Conservation (phyloP, 2,329 filamentous ascomycete species). For the Fusarium coicis region DNA sequence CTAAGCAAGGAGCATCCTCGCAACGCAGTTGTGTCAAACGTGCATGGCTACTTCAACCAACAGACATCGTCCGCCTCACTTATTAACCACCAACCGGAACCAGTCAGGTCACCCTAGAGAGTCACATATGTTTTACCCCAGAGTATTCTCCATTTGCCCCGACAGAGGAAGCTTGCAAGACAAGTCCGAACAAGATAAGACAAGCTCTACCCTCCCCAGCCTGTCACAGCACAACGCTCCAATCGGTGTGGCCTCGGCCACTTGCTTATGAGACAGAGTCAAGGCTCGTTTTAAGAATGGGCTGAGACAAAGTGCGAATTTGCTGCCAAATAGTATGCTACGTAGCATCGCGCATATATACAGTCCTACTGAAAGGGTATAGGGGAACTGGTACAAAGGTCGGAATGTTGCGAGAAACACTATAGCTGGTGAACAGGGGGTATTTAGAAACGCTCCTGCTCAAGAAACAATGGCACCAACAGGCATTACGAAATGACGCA, state of each 20-base stretch:
- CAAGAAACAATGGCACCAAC: neutral
- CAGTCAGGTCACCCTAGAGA: conserved; percentile 3
- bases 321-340: conserved; percentile 7
- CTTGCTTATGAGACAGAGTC: neutral
- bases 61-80: neutral
- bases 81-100: neutral
- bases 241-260: conserved; percentile 8
- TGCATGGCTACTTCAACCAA: neutral
- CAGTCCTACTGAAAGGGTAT: neutral
- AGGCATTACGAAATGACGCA: neutral
- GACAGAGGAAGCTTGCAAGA: neutral
- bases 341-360: conserved; percentile 13
- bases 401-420: neutral
- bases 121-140: neutral
- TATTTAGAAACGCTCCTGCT: neutral
- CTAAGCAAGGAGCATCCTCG: conserved; percentile 19
- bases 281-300: conserved; percentile 5
- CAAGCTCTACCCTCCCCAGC: neutral
- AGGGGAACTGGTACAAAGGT: neutral
- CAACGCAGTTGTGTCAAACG: neutral
- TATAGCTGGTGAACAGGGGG: neutral
- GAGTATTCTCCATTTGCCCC: neutral
- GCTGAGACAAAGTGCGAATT: conserved; percentile 1
- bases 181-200: neutral
- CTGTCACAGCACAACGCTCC: conserved; percentile 5